Base-by-base conservation (phyloP, 1,139 yeast genomes). In the Candida glucosophila region DNA sequence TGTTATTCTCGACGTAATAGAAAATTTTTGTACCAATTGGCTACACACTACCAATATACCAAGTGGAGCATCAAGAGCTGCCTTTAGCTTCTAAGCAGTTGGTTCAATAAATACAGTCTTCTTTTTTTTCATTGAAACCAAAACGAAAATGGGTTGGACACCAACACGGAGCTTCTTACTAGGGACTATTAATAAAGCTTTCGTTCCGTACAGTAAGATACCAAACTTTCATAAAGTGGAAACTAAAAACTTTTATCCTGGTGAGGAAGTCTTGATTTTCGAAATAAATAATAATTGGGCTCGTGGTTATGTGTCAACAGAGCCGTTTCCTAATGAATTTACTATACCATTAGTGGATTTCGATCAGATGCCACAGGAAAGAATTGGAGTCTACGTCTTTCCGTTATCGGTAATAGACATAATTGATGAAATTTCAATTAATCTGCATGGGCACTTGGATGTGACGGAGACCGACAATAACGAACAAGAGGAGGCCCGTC, bases 241-340 rank as follows among this genome's bases (percentile, higher is more conserved):
- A 37, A 69, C 68, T 50, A 58, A 57, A 34, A 73, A 78, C 41
- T 50, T 83, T 28, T 77, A 75, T 43, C 78, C 85, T 12, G 95
- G 95, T 19, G 94, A 85, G 47, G 82, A 78, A 36, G 75, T 82
- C 16, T 82, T 70, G 48, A 59, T 82, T 18, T 81, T 85, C 44
- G 95, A 85, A 49, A 62, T 76, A 16, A 70, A 69, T 36, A 59
- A 58, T 23, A 62, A 63, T 10, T 83, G 95, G 95, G 86, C 77
- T 19, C 66, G 95, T 42, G 95, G 88, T 11, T 82, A 83, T 48
- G 64, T 72, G 4, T 58, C 74, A 22, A 43, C 67, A 23, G 68
- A 70, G 36, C 85, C 88, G 4, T 56, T 74, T 32, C 90, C 90
- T 2, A 67, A 72, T 24, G 83, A 77, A 44, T 78, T 74, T 47